phyloP scores from a whole-genome alignment of 768 basidiomycete species.

The Macrolepiota fuliginosa region DNA sequence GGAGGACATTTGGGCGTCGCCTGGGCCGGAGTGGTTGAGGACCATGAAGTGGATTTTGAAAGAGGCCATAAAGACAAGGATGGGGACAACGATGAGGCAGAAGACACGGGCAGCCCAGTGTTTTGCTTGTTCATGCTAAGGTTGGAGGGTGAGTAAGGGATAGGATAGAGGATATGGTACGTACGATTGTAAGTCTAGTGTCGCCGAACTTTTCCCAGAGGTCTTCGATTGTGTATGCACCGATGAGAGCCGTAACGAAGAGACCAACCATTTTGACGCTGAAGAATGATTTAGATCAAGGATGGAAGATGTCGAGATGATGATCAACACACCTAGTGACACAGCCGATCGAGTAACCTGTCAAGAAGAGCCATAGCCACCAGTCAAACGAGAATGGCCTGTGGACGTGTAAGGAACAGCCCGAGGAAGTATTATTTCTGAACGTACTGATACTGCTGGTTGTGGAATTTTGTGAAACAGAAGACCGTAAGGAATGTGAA shows the following conservation, averaged over 20 bases:
- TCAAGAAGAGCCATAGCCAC: constrained; percentile 95
- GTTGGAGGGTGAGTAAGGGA: constrained; percentile 6
- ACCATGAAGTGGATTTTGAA: constrained; percentile 98
- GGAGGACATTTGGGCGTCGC: constrained; percentile 98
- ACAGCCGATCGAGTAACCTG: constrained; percentile 92
- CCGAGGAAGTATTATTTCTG: neutral
- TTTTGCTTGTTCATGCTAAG: constrained; percentile 77
- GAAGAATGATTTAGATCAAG: constrained; percentile 6
- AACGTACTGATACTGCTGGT: constrained; percentile 89
- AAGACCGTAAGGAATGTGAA: constrained; percentile 98
- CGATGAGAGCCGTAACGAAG: constrained; percentile 93
- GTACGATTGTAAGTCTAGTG: constrained; percentile 82
- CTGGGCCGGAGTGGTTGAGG: constrained; percentile 91
- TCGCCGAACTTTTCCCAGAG: constrained; percentile 99
- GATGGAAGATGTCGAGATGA: neutral
- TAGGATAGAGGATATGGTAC: constrained; percentile 25
- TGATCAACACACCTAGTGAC: constrained; percentile 70
- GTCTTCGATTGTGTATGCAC: constrained; percentile 95
- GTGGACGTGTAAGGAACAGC: constrained; percentile 13
- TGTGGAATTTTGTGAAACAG: constrained; percentile 94
- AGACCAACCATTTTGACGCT: constrained; percentile 97
- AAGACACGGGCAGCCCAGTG: constrained; percentile 89
- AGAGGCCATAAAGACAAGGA: constrained; percentile 87
- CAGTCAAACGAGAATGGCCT: constrained; percentile 95
- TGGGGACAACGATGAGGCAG: constrained; percentile 86